Percentiles rank a stretch among this genome's conserved stretches.
phyloP scores from a whole-genome alignment of 1,139 yeast genomes.

The Saccharomycopsis crataegensis region DNA sequence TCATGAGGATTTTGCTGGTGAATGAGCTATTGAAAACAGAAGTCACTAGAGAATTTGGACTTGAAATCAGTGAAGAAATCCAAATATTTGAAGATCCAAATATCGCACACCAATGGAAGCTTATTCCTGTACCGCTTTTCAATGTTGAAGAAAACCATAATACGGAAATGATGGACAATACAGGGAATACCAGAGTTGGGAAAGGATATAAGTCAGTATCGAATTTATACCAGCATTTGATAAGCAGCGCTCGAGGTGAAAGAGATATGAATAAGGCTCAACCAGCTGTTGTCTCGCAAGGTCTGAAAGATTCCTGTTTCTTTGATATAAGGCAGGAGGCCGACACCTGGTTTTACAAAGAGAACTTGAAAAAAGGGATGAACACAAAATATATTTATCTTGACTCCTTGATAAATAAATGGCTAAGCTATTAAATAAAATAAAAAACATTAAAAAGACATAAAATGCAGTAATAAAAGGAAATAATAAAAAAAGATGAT shows the following conservation, averaged over 20 bases:
- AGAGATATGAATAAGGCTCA: too few species aligned
- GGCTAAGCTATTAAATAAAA: background rate
- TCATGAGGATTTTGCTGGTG: background rate
- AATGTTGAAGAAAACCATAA: background rate
- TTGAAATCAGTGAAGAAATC: background rate
- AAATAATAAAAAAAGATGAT: background rate
- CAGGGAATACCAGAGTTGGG: background rate
- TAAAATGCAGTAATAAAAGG: too few species aligned
- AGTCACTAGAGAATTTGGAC: too few species aligned
- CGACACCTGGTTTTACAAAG: background rate
- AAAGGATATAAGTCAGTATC: background rate
- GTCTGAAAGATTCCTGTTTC: too few species aligned
- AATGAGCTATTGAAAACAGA: background rate
- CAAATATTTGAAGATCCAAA: background rate
- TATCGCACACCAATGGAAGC: background rate
- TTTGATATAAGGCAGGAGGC: background rate
- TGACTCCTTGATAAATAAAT: background rate
- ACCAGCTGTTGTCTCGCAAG: too few species aligned
- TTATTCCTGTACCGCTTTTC: background rate
- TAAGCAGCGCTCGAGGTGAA: too few species aligned
- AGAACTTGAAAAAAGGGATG: background rate
- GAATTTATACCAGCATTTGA: background rate
- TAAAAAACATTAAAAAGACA: background rate
- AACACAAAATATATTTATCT: slow-evolving; percentile 8
- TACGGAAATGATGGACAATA: background rate